Evolutionary conservation across 495 filamentous ascomycete genomes (phyloP), one percentile per base, ranked within the genome.

Genomic region (Cercophora newfieldiana): DNA sequence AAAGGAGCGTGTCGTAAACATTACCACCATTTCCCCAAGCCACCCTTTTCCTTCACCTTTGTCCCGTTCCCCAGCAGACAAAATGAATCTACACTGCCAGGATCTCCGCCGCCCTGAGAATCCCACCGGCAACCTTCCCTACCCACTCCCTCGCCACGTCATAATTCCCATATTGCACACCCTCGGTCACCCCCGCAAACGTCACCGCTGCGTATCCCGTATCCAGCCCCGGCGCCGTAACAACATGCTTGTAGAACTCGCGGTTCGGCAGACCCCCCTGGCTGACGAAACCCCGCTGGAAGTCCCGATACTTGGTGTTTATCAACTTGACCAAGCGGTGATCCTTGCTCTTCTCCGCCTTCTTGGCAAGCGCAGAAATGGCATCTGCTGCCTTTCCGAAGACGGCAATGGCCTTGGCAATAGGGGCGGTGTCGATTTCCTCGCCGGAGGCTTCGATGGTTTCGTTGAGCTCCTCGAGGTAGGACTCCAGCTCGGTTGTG

Each of bases 181-280:
- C 87, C 72, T 97, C 93, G 2, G 88, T 84, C 63, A 96, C 85
- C 7, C 88, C 90, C 3, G 93, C 93, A 74, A 96, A 96, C 50
- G 92, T 67, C 75, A 80, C 78, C 44, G 72, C 72, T 12, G 68
- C 71, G 31, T 77, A 76, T 21, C 61, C 61, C 25, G 56, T 47
- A 65, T 10, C 91, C 83, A 67, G 4, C 19, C 66, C 66, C 28
- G 93, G 93, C 0, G 88, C 91, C 71, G 91, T 93, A 26, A 97
- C 78, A 59, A 95, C 84, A 79, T 97, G 92, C 70, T 90, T 91
- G 77, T 90, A 96, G 77, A 94, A 94, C 55, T 91, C 87, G 61
- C 93, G 84, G 59, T 89, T 87, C 22, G 91, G 91, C 78, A 93
- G 81, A 37, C 92, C 91, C 37, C 85, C 81, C 63, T 92, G 75